These are phyloP conservation scores for Mucor velutinosus DNA, from an alignment of 371 early-diverging fungal genomes.

Conservation along the genomic window DNA sequence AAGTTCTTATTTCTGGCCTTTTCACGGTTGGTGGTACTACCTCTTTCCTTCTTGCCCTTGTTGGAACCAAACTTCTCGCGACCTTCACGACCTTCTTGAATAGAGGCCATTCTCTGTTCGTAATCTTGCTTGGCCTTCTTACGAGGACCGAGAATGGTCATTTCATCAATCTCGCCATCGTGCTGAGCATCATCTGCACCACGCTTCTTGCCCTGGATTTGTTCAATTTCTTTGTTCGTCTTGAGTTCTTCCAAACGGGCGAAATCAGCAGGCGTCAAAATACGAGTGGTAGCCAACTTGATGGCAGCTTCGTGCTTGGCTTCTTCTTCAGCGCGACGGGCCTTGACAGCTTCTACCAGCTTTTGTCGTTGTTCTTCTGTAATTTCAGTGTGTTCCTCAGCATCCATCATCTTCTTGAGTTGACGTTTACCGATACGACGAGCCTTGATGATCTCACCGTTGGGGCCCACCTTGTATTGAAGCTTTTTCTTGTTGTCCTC, in stretches of 20 bases:
- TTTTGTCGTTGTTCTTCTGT: constrained; percentile 56
- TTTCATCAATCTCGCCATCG: constrained; percentile 67
- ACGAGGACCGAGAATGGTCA: constrained; percentile 78
- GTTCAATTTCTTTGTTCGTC: constrained; percentile 55
- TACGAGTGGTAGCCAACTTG: constrained; percentile 60
- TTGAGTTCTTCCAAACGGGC: constrained; percentile 76
- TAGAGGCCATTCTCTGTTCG: constrained; percentile 87
- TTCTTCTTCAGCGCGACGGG: constrained; percentile 43
- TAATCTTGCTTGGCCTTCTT: constrained; percentile 91
- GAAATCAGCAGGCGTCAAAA: constrained; percentile 93
- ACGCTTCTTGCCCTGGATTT: constrained; percentile 44
- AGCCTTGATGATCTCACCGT: constrained; percentile 32
- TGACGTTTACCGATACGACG: constrained; percentile 54
- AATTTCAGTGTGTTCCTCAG: constrained; percentile 48
- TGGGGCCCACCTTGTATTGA: constrained; percentile 26
- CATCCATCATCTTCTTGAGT: constrained; percentile 46
- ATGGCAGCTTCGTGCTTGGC: constrained; percentile 41
- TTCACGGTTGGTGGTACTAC: constrained; percentile 86
- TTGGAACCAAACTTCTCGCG: constrained; percentile 89
- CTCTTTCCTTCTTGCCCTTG: constrained; percentile 82
- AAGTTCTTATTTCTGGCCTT: constrained; percentile 93
- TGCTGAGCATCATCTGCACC: constrained; percentile 37
- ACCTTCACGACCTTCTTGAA: constrained; percentile 86
- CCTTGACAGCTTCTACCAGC: constrained; percentile 35
- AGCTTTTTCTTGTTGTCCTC: constrained; percentile 36